Evolutionary conservation across 169 alveolate genomes (phyloP).

Genomic region (Perkinsus olseni): DNA sequence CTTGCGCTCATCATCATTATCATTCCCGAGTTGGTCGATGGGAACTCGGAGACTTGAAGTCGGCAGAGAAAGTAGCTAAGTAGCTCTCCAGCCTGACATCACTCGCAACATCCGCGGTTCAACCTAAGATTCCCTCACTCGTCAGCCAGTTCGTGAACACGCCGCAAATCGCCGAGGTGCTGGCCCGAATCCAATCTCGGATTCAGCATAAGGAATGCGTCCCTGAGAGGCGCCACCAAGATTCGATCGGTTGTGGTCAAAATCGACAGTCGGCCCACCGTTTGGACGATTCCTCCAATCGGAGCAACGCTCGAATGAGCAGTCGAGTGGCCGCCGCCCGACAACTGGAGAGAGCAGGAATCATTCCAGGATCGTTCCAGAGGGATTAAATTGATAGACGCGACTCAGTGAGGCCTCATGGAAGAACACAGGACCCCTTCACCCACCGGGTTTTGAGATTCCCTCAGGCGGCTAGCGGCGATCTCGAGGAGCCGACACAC

Average conservation of each 20-base stretch:
- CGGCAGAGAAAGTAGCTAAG: not conserved
- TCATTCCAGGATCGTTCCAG: no score
- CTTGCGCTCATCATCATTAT: not conserved
- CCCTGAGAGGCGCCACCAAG: not conserved
- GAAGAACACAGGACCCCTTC: not conserved
- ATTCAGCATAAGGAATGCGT: not conserved
- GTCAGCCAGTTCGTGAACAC: not conserved
- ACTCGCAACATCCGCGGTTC: not conserved
- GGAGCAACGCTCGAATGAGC: not conserved
- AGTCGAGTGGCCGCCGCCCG: not conserved
- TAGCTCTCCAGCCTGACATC: not conserved
- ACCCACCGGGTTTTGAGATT: not conserved
- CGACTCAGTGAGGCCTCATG: no score
- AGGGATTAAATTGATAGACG: no score
- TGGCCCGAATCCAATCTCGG: not conserved
- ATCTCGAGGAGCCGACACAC: not conserved
- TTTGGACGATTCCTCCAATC: not conserved
- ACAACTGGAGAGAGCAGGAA: not conserved
- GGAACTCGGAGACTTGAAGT: not conserved
- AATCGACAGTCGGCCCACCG: not conserved
- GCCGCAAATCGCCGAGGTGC: not conserved
- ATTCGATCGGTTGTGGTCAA: not conserved
- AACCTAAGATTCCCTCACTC: not conserved
- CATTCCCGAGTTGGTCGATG: not conserved
- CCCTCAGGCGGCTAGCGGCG: not conserved